phyloP scores from a whole-genome alignment of 495 filamentous ascomycete genomes.

The Aspergillus steynii region DNA sequence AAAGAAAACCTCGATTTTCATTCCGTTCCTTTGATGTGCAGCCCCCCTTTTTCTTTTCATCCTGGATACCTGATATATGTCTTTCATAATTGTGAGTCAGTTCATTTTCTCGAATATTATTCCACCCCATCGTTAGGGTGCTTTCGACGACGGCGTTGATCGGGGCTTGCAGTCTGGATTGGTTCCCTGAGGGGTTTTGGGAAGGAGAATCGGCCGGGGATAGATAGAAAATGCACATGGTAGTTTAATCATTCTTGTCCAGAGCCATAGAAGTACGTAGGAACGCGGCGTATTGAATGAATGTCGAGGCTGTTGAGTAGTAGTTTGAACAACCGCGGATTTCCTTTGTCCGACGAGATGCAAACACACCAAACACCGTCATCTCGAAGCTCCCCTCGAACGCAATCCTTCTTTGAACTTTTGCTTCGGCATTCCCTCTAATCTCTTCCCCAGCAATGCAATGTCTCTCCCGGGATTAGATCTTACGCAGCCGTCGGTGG shows the following conservation, averaged over 20 bases:
- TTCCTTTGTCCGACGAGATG: constrained; percentile 6
- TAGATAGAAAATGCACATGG: not conserved
- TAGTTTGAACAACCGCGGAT: not conserved
- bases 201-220: not conserved
- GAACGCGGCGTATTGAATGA: too few relatives aligned
- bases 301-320: not conserved
- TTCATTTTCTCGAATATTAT: constrained; percentile 7
- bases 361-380: constrained; percentile 30
- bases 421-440: not conserved
- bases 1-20: constrained; percentile 1
- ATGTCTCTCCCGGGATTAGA: constrained; percentile 54
- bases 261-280: too few relatives aligned
- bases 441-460: constrained; percentile 15
- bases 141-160: not conserved
- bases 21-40: constrained; percentile 7
- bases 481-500: constrained; percentile 44
- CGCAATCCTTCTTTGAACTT: not conserved
- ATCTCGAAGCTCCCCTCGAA: constrained; percentile 6
- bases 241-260: not conserved
- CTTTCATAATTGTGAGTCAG: constrained; percentile 18
- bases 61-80: constrained; percentile 32
- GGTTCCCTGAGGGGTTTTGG: not conserved
- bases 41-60: constrained; percentile 11
- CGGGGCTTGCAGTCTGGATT: too few relatives aligned
- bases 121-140: not conserved